Evolutionary conservation across 2,329 filamentous ascomycete species (phyloP).

Genomic region (Trichophyton schoenleinii): DNA sequence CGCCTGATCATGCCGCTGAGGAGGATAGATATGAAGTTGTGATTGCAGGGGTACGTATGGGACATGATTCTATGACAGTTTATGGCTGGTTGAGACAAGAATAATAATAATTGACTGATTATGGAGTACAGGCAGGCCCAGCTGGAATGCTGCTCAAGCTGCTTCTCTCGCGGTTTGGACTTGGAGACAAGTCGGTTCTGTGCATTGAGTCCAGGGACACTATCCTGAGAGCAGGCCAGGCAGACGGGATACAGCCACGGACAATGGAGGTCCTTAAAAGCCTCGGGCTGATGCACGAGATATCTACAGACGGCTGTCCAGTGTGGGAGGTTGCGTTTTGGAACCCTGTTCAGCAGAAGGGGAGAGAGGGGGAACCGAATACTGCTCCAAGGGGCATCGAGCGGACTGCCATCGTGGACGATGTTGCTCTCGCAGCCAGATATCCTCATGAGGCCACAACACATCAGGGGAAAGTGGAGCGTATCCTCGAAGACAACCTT

Average conservation of each 20-base stretch:
- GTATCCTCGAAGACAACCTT: conserved; percentile 55
- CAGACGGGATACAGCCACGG: conserved; percentile 33
- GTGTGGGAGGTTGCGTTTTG: conserved; percentile 48
- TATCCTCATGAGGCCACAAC: conserved; percentile 59
- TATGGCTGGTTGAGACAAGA: neutral
- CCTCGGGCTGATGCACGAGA: conserved; percentile 36
- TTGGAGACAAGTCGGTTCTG: conserved; percentile 29
- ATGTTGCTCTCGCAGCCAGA: conserved; percentile 9
- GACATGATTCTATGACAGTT: neutral
- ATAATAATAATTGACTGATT: neutral
- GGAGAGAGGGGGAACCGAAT: conserved; percentile 10
- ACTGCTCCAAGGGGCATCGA: conserved; percentile 20
- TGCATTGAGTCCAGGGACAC: conserved; percentile 33
- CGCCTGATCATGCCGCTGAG: conserved; percentile 15
- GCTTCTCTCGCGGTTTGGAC: conserved; percentile 33
- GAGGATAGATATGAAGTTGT: conserved; percentile 30
- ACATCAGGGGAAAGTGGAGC: conserved; percentile 60
- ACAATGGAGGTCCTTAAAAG: conserved; percentile 34
- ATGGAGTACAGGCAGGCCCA: conserved; percentile 25
- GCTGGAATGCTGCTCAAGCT: conserved; percentile 33
- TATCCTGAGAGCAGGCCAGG: conserved; percentile 31
- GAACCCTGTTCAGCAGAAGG: conserved; percentile 23
- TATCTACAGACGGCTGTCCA: conserved; percentile 47
- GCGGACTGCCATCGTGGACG: conserved; percentile 8
- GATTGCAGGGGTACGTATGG: conserved; percentile 25